Base-by-base conservation (phyloP, 2,329 filamentous ascomycete species). In the Xylariomycetidae sp. region DNA sequence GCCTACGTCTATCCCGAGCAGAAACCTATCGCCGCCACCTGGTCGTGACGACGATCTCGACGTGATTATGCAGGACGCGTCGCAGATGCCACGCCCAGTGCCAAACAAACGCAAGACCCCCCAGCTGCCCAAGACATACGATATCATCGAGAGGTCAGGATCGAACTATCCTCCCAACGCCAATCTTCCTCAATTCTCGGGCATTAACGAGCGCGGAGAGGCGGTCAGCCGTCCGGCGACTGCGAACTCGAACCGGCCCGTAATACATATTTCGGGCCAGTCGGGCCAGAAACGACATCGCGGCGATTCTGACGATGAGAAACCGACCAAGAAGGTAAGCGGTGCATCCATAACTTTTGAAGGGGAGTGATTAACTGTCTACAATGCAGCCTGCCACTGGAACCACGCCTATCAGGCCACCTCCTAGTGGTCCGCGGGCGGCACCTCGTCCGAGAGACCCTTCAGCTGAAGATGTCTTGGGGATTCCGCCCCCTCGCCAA, bases 121-220 rank as follows among this genome's bases (percentile, higher is more conserved):
- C 4, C 50, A 53, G 15, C 22, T 51, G 15, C 45, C 52, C 5
- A 44, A 52, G 32, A 51, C 47, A 0, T 55, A 57, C 29, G 52
- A 44, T 5, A 19, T 53, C 6, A 28, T 52, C 17, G 49, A 49
- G 19, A 46, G 47, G 13, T 38, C 33, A 19, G 28, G 16, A 8
- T 38, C 43, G n/a, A 19, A 30, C n/a, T 19, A 16, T 10, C 37
- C 40, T 7, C 15, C 31, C 12, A 25, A 40, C n/a, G 27, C 10
- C 37, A 27, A 26, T 36, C 27, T 17, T 19, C 29, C 35, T n/a
- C 35, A 36, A 17, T 53, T 44, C 27, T 44, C 42, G 9, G 52
- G 53, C 3, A 34, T 58, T 18, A 53, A 58, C 19, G 54, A 56
- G 34, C 48, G 52, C 10, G 54, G 54, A 3, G 53, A 58, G 33